These are phyloP conservation scores for Pistacia atlantica DNA, from an alignment of 345 rosid species.

Conservation along the genomic window DNA sequence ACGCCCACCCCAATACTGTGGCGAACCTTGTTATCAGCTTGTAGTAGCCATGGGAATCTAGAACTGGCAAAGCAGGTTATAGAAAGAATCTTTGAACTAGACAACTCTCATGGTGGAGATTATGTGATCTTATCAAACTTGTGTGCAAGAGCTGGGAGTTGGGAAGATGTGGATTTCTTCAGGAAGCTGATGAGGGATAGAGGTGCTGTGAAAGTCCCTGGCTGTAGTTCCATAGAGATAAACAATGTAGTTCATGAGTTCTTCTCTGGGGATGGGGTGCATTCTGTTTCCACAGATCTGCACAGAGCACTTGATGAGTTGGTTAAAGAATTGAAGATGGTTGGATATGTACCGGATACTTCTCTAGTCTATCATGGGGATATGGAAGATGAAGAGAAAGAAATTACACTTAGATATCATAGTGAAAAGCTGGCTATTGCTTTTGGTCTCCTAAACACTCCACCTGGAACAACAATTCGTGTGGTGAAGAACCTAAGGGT, in stretches of 20 bases:
- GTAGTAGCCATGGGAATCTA: constrained; percentile 61
- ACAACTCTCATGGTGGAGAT: constrained; percentile 80
- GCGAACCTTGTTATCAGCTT: constrained; percentile 78
- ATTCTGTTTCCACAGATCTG: constrained; percentile 47
- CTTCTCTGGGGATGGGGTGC: constrained; percentile 74
- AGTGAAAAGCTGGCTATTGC: constrained; percentile 85
- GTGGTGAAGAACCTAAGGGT: constrained; percentile 86
- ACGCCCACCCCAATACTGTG: constrained; percentile 68
- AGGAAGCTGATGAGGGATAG: constrained; percentile 63
- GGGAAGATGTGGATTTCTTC: constrained; percentile 65
- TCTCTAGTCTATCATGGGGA: constrained; percentile 60
- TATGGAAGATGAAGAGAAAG: constrained; percentile 70
- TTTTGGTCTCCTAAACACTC: constrained; percentile 74
- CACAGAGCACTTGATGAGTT: constrained; percentile 58
- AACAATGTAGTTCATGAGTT: constrained; percentile 77
- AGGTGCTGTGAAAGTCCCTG: constrained; percentile 73
- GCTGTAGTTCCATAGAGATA: constrained; percentile 81
- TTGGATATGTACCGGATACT: constrained; percentile 78
- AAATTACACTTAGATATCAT: constrained; percentile 69
- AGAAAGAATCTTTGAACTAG: constrained; percentile 57
- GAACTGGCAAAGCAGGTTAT: constrained; percentile 59
- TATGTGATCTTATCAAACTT: constrained; percentile 79
- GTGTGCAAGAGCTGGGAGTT: constrained; percentile 65
- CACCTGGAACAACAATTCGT: constrained; percentile 67
- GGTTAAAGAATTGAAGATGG: constrained; percentile 71